A percentile compares a stretch with the other conserved stretches of the same genome.
Evolutionary conservation across 2,329 filamentous ascomycete species (phyloP).

Genomic region (Neonectria coccinea): DNA sequence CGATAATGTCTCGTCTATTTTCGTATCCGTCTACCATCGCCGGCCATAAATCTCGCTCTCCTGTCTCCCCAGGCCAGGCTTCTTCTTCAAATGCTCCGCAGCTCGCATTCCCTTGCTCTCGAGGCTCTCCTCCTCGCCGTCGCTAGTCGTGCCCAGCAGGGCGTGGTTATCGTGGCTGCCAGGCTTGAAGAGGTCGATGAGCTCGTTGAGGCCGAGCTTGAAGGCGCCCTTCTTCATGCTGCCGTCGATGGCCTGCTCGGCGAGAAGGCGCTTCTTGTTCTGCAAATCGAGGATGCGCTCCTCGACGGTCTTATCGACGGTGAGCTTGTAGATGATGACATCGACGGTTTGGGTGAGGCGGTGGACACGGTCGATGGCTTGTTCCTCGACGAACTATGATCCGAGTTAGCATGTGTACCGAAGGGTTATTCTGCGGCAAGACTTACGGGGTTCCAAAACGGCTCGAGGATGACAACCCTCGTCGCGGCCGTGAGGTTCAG

Average conservation of each 20-base stretch:
- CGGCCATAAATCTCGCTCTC: constrained; percentile 57
- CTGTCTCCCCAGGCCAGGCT: constrained; percentile 44
- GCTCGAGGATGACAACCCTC: constrained; percentile 93
- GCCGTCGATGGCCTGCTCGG: constrained; percentile 90
- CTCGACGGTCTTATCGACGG: constrained; percentile 87
- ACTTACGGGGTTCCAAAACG: constrained; percentile 95
- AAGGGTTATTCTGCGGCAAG: not conserved
- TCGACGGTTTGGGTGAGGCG: constrained; percentile 97
- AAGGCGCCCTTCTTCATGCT: constrained; percentile 77
- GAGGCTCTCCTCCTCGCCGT: constrained; percentile 31
- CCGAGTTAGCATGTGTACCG: constrained; percentile 14
- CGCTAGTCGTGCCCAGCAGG: constrained; percentile 37
- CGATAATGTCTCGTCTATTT: constrained; percentile 7
- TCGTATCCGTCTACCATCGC: constrained; percentile 50
- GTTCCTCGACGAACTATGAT: constrained; percentile 90
- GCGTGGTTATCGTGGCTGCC: constrained; percentile 55
- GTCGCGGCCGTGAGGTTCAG: constrained; percentile 95
- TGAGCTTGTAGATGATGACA: constrained; percentile 95
- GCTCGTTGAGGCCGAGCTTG: constrained; percentile 93
- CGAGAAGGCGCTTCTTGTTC: constrained; percentile 90
- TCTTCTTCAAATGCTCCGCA: constrained; percentile 41
- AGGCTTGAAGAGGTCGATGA: constrained; percentile 87
- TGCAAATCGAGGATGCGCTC: constrained; percentile 95
- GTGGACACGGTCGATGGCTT: constrained; percentile 98
- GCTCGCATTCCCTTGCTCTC: constrained; percentile 40